Base-by-base conservation (phyloP, 2,329 filamentous ascomycete species). In the Epichloe bromicola region DNA sequence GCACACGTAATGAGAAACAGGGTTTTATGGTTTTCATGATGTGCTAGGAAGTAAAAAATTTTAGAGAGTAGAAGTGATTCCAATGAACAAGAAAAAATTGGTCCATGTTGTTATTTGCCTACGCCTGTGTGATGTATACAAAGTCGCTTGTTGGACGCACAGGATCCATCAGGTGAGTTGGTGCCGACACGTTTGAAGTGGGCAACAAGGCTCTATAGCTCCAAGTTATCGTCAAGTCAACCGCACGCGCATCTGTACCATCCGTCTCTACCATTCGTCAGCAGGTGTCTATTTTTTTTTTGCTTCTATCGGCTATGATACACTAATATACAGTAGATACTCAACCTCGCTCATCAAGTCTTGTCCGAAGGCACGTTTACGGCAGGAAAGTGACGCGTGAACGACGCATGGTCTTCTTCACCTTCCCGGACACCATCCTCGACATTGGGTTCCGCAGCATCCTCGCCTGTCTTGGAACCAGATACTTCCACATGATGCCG, bases 41-140 rank as follows among this genome's bases (percentile, higher is more conserved):
- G 70, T 74, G 69, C 66, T 65, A 68, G 46, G 48, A 51, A 67
- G 63, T 65, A 68, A 59, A 26, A 65, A 66, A 69, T 68, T 67
- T 39, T 73, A 74, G 70, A 74, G 68, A 71, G 69, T 65, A 68
- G 67, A 69, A 67, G 64, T 68, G 66, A 67, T 66, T 66, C 59
- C 53, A 46, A 41, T 40, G 19, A 45, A 46, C 8, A 53, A n/a
- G n/a, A 53, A 51, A 46, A 44, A 48, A 47, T 37, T 40, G 47
- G 41, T 46, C 40, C 33, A 49, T 30, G n/a, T 20, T 19, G 30
- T 19, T 47, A 26, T n/a, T 33, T 23, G 33, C 11, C 19, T 19
- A 4, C n/a, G 19, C 41, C 15, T 20, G n/a, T 47, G 19, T 17
- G 12, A n/a, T 20, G 41, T 15, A 30, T 1, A 30, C 11, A 30